phyloP scores from a whole-genome alignment of 495 filamentous ascomycete species.

The Annulohypoxylon nitens region DNA sequence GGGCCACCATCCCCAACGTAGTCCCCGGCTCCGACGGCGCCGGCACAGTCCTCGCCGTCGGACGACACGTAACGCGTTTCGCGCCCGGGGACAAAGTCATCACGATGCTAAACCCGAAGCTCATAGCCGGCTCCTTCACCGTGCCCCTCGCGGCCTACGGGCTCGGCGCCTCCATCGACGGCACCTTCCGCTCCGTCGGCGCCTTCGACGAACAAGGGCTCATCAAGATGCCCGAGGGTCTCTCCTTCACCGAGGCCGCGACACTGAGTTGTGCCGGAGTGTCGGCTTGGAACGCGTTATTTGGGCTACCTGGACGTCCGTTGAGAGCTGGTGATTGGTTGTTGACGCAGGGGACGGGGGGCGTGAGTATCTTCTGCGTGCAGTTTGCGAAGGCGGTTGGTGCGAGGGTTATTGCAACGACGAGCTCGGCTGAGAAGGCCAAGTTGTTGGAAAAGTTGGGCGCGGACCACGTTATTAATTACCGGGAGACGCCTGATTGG shows the following conservation, averaged over 20 bases:
- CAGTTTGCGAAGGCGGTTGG: slow-evolving; percentile 57
- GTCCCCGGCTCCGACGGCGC: slow-evolving; percentile 76
- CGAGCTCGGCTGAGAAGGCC: slow-evolving; percentile 52
- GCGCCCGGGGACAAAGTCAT: slow-evolving; percentile 61
- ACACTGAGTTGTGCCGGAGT: slow-evolving; percentile 48
- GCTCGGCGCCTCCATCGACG: slow-evolving; percentile 43
- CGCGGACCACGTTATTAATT: slow-evolving; percentile 69
- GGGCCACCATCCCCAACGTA: slow-evolving; percentile 62
- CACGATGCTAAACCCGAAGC: slow-evolving; percentile 40
- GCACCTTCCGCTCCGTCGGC: slow-evolving; percentile 34
- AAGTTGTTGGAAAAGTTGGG: slow-evolving; percentile 56
- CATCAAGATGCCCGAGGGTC: slow-evolving; percentile 39
- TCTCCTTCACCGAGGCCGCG: slow-evolving; percentile 40
- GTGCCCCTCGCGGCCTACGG: slow-evolving; percentile 20
- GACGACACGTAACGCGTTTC: slow-evolving; percentile 69
- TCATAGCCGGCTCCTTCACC: slow-evolving; percentile 34
- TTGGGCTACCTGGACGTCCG: slow-evolving; percentile 37
- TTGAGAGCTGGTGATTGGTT: slow-evolving; percentile 47
- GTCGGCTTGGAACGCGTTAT: slow-evolving; percentile 58
- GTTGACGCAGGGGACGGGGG: slow-evolving; percentile 54
- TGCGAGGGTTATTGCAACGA: slow-evolving; percentile 58
- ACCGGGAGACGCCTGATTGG: slow-evolving; percentile 72
- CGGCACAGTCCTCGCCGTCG: slow-evolving; percentile 70
- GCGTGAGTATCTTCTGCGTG: slow-evolving; percentile 53
- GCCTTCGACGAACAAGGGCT: slow-evolving; percentile 49